Conservation (phyloP, 1,284 basidiomycete species). For the Trichosporon faecale region DNA sequence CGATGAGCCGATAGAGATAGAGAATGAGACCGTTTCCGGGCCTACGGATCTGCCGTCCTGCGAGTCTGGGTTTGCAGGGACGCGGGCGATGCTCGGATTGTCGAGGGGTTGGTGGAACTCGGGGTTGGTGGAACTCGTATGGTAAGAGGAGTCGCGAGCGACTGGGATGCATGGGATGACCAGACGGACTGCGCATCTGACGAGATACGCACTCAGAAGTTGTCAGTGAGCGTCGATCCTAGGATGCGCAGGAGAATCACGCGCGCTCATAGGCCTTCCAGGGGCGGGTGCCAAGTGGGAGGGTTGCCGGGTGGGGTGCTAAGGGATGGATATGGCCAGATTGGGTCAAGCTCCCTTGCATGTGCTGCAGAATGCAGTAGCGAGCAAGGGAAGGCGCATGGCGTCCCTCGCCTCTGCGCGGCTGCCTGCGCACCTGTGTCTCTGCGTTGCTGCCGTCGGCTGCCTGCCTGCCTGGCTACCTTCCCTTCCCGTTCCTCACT, state of each 20-base stretch:
- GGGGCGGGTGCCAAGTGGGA: not conserved
- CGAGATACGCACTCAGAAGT: not conserved
- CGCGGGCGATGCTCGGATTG: not conserved
- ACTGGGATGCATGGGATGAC: not conserved
- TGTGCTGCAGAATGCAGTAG: not conserved
- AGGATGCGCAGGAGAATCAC: not conserved
- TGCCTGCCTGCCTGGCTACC: not conserved
- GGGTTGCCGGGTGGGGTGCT: not conserved
- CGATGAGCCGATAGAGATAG: not conserved
- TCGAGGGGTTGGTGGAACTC: not conserved
- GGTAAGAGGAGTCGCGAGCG: no score
- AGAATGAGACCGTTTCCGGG: not conserved
- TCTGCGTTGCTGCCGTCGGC: not conserved
- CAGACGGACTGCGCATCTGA: not conserved
- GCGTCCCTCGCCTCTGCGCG: not conserved
- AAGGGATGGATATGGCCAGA: constrained; percentile 2
- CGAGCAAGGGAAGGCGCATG: not conserved
- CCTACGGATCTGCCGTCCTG: not conserved
- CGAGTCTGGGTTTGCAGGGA: not conserved
- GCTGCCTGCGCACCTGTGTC: not conserved
- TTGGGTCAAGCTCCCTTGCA: not conserved
- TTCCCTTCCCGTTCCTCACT: not conserved
- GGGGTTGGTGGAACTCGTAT: no score
- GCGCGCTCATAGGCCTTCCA: not conserved
- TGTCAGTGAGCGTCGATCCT: not conserved